Base-by-base conservation (phyloP, 2,329 filamentous ascomycete species). In the Pseudopithomyces chartarum region DNA sequence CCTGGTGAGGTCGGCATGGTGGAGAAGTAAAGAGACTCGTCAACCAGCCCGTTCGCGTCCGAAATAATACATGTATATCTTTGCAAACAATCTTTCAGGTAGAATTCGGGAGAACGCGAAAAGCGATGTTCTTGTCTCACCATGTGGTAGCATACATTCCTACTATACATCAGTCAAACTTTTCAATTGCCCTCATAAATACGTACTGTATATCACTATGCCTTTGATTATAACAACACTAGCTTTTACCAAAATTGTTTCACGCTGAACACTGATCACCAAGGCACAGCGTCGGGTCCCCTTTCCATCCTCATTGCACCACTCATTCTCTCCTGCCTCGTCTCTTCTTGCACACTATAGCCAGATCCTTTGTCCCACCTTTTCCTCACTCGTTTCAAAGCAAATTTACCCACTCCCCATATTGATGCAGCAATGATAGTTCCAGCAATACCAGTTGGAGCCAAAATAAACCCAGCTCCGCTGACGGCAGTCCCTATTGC, bases 391-490 rank as follows among this genome's bases (percentile, higher is more conserved):
- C 69, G 73, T 52, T 69, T 60, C 48, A 71, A 68, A 29, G 72
- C 75, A 62, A 74, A 74, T 48, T 68, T 71, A 2, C 69, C 77
- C 29, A 77, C 52, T 0, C 75, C 78, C 77, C 77, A 79, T 2
- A 78, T 44, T 34, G 73, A 60, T 6, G 70, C 76, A 26, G 73
- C 70, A 6, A 73, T 66, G 23, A 73, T 69, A 11, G 73, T 74
- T 2, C 73, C 76, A 20, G 73, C 49, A 32, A 80, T 75, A 0
- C 77, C 77, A 2, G 77, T 77, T 11, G 78, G 78, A 39, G 78
- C 77, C 34, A 79, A 56, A 51, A 80, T 67, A 52, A 79, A 80
- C 2, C 72, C 76, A 8, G 72, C 75, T 6, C 77, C 77, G 29
- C 70, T 74, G 2, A 73, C 64, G 5, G 78, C 58, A 1, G 68